Base-by-base conservation (phyloP, 1,284 basidiomycete genomes). In the Melanopsichium pennsylvanicum region DNA sequence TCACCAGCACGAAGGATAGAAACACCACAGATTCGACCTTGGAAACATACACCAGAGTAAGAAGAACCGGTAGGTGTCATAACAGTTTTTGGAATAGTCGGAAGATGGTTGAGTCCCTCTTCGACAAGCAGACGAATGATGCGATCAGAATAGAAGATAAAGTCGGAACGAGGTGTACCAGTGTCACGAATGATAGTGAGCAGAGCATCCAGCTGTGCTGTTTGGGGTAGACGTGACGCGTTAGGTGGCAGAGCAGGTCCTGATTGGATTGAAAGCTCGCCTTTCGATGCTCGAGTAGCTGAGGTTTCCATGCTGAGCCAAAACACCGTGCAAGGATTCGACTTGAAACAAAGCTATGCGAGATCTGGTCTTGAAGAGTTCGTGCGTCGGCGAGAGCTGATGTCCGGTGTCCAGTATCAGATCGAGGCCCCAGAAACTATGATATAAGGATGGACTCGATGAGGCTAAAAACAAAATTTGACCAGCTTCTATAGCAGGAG, bases 81-180 rank as follows among this genome's bases (percentile, higher is more conserved):
- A 13, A 80, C 76, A 2, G 54, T 78, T 29, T 70, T 58, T 3
- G 72, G 70, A 10, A 74, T 42, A 4, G 74, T 76, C 1, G 95
- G 95, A 8, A 98, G 85, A 82, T 97, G 93, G 82, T 98, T 97
- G 57, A 97, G 84, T n/a, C 94, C 86, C 78, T 87, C 86, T 75
- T 87, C 86, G 21, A 87, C 86, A 5, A 87, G 78, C 19, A 87
- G 74, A 12, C 86, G 82, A 74, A 87, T 87, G 75, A 87, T 86
- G 10, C 86, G 81, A 81, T 87, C 86, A 12, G 91, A 92, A 81
- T 96, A 97, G 84, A 98, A 98, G 72, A 98, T 87, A 80, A 98
- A 98, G 82, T 98, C 95, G 19, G 93, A 93, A 36, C 95, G 72
- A 16, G 71, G 62, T 12, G 83, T 84, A 5, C 79, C 64, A 15